Evolutionary conservation across 1,139 yeast genomes (phyloP), one percentile per base, ranked within the genome.

Genomic region (Saccharomycopsis phalli): DNA sequence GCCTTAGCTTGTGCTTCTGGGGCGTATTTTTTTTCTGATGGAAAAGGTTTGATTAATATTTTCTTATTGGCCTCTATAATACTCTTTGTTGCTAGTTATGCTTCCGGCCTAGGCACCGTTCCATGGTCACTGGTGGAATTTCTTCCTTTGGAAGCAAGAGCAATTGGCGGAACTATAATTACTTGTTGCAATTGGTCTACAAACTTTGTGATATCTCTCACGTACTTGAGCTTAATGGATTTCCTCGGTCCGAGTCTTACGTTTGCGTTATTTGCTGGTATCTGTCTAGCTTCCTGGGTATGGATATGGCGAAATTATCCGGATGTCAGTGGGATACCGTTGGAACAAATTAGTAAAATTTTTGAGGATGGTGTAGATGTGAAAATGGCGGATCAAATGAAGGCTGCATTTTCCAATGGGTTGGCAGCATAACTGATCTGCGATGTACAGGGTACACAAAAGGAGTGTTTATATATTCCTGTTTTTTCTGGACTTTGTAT

Each of bases 101-200:
- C 74, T 0, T 52, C 66, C 2, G 74, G 66, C 1, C 51, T 68
- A 51, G 74, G 74, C 0, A 62, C 65, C 4, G 59, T 69, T 11
- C 74, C 74, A 1, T 68, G 74, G 74, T 63, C 59, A 35, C 61
- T 68, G 7, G 69, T 66, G 1, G 74, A 68, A 46, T 64, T 69
- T 43, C 50, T 69, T 32, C 71, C 74, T 0, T 42, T 64, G 27
- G 62, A 65, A 38, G 61, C 63, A 17, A 56, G 74, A 40, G 58
- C 71, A 2, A 54, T 64, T 25, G 74, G 73, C 1, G 58, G 69
- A 14, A 63, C 69, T 41, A 47, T 65, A 44, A 62, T 68, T 10
- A 55, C 71, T 4, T 60, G 65, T 38, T 60, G 68, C 2, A 67
- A 68, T 40, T 69, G 75, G 74, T 43, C 59, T 2, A 57, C 66